Evolutionary conservation across 1,284 basidiomycete genomes (phyloP).

Genomic region (Sporisorium sorghi): DNA sequence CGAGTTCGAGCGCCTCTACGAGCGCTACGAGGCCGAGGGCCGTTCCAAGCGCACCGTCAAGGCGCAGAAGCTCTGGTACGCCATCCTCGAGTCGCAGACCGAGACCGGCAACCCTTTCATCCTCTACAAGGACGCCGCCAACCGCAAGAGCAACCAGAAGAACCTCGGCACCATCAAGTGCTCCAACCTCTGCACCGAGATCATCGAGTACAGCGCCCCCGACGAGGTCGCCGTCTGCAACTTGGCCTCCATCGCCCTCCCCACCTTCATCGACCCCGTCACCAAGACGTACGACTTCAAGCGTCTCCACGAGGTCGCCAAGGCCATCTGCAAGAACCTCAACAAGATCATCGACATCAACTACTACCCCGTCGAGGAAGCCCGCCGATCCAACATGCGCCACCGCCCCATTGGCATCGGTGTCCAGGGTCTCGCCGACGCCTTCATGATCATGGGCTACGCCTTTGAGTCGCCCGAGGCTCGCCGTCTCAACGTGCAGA

Average conservation of each 20-base stretch:
- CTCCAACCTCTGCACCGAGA: constrained; percentile 98
- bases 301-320: constrained; percentile 92
- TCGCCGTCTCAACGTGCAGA: constrained; percentile 89
- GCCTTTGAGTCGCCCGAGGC: constrained; percentile 93
- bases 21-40: constrained; percentile 90
- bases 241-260: constrained; percentile 94
- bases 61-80: constrained; percentile 99
- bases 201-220: constrained; percentile 97
- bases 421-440: constrained; percentile 96
- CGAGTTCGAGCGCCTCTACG: constrained; percentile 91
- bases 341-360: constrained; percentile 95
- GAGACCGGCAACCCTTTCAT: constrained; percentile 99
- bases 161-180: constrained; percentile 99
- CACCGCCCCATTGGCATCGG: constrained; percentile 98
- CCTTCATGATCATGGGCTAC: constrained; percentile 96
- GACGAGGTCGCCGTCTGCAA: constrained; percentile 99
- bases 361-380: constrained; percentile 90
- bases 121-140: constrained; percentile 83
- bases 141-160: constrained; percentile 82
- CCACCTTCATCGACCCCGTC: constrained; percentile 71
- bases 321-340: constrained; percentile 78
- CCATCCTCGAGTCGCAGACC: constrained; percentile 94
- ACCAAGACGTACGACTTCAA: constrained; percentile 81
- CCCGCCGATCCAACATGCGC: constrained; percentile 92
- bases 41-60: constrained; percentile 87